A percentile compares a stretch with the other conserved stretches of the same genome.
phyloP scores from a whole-genome alignment of 139 green algal genomes.

The Trebouxia sp. region DNA sequence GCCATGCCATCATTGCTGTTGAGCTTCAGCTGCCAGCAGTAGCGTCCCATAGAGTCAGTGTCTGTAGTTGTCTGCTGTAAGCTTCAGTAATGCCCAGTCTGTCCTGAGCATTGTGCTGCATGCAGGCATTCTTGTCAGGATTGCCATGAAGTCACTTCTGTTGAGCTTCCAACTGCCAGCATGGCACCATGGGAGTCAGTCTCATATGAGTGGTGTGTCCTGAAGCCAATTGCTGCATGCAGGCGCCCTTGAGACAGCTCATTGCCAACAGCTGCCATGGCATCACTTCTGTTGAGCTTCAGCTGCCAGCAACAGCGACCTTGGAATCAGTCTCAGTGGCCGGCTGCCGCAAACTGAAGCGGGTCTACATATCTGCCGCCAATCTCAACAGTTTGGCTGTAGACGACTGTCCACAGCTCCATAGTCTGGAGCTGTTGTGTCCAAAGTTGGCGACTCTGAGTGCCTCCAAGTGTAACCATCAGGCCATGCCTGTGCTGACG shows the following conservation, averaged over 20 bases:
- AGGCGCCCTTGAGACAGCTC: background rate
- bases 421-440: conserved; percentile 6
- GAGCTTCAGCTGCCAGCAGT: background rate
- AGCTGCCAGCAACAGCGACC: background rate
- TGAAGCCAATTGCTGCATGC: background rate
- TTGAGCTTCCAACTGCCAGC: no score
- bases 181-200: no score
- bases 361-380: background rate
- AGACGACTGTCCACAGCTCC: conserved; percentile 2
- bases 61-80: background rate
- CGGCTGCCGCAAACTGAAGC: conserved; percentile 9
- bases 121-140: no score
- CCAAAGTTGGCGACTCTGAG: background rate
- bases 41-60: background rate
- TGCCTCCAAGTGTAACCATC: background rate
- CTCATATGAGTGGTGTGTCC: no score
- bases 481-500: background rate
- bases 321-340: conserved; percentile 4
- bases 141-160: no score
- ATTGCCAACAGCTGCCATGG: background rate
- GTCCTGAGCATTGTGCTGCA: no score
- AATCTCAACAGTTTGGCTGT: background rate
- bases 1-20: background rate
- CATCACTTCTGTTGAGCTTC: background rate
- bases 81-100: no score